Percentiles rank a stretch among this genome's conserved stretches.
Evolutionary conservation across 202 grass and related monocot species (phyloP).

Genomic region (Carex arenaria): DNA sequence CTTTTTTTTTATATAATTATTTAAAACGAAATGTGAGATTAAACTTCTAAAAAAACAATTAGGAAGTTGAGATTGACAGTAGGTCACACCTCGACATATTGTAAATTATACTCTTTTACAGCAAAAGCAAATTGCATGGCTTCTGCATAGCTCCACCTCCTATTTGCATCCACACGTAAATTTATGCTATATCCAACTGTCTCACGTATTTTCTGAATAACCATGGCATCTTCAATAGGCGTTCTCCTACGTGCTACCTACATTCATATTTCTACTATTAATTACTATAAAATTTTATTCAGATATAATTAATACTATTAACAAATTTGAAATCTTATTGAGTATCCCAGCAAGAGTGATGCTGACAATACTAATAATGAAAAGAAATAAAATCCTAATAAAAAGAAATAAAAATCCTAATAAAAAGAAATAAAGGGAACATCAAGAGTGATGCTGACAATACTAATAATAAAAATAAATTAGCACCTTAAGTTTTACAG

Average conservation of each 20-base stretch:
- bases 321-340: not conserved
- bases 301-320: conserved; percentile 5
- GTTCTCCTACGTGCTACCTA: conserved; percentile 77
- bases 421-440: not conserved
- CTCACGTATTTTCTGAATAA: conserved; percentile 72
- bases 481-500: conserved; percentile 88
- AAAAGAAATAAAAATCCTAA: not conserved
- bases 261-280: conserved; percentile 19
- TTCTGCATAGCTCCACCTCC: conserved; percentile 74
- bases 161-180: conserved; percentile 92
- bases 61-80: not conserved
- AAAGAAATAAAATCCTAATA: not conserved
- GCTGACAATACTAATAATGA: not conserved
- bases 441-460: not conserved
- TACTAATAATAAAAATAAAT: conserved; percentile 1
- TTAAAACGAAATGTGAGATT: not conserved
- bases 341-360: not conserved
- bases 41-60: not conserved
- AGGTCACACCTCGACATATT: conserved; percentile 85
- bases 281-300: conserved; percentile 1
- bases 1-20: not conserved
- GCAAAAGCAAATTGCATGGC: conserved; percentile 78
- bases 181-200: conserved; percentile 69
- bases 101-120: conserved; percentile 51
- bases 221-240: conserved; percentile 72